Base-by-base conservation (phyloP, 2,329 filamentous ascomycete genomes). In the Apiospora koreana region DNA sequence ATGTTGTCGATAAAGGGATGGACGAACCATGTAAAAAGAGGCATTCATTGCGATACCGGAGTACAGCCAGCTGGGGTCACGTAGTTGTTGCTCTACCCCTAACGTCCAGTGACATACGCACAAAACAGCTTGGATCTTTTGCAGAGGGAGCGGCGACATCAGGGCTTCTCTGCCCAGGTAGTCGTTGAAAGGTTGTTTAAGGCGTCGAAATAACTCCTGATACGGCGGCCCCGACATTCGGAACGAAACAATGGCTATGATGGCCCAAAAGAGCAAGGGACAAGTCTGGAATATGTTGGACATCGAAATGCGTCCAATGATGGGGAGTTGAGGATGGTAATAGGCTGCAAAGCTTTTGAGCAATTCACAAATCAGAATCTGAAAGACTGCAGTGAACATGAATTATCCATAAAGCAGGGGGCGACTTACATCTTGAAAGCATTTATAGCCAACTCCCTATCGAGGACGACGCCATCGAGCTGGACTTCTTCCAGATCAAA, bases 11-110 rank as follows among this genome's bases (percentile, higher is more conserved):
- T 3, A 10, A 3, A 16, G 2, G 18, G 50, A 21, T 21, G 50
- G 21, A 58, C 50, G 72, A 46, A 76, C 74, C 74, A 79, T 75
- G 43, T 73, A 77, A 3, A 78, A 70, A 28, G 77, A 76, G 3
- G 77, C 75, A 67, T 79, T 78, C 8, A 78, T 71, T 25, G 77
- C 77, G n/a, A 79, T 74, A 1, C 78, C 78, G 31, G 73, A 76
- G 68, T 78, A 78, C 23, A 79, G 68, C 77, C 77, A 79, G 70
- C 76, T 78, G 0, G 78, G 78, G 58, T 79, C 78, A 31, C 75
- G 69, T 8, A 69, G 67, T 74, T 79, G 74, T 2, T 64, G 67
- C 8, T 68, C 38, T 4, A 76, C 76, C 1, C 76, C 76, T 31
- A 79, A 46, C 35, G 78, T 76, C 78, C 78, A 79, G 68, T 72